Evolutionary conservation across 345 rosid genomes (phyloP), one percentile per base, ranked within the genome.

Genomic region (Populus euphratica): DNA sequence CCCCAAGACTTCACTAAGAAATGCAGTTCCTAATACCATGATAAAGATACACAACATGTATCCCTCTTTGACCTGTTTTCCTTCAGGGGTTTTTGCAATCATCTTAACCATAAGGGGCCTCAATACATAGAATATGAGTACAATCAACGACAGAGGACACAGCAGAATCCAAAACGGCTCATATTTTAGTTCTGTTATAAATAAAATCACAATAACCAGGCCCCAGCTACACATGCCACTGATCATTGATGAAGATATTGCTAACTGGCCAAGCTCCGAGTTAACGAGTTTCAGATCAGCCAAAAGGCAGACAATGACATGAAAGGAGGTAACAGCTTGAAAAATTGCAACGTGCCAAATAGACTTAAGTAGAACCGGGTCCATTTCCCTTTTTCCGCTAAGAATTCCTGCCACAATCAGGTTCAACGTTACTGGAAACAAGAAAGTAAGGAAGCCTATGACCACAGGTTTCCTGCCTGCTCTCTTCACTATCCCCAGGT

Each of bases 31-130:
- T 16, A 85, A 49, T 25, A 88, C 80, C 77, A 85, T 23, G 14
- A 81, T 38, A 3, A 87, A 70, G 68, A 87, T n/a, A n/a, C n/a
- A n/a, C n/a, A n/a, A n/a, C n/a, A n/a, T n/a, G n/a, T n/a, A n/a
- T n/a, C n/a, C n/a, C 2, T 84, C 61, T 62, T 79, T 82, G 1
- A 88, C 74, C 0, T 83, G 88, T 2, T 72, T 73, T 44, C 87
- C 89, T 38, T 81, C 82, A 0, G 81, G 16, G 2, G 77, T 73
- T 17, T 52, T 73, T n/a, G 21, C 8, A 41, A 41, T 54, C 81
- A 78, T 78, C 81, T 31, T 27, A 29, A 38, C 1, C 73, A 78
- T 66, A 1, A 73, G 14, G 14, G 81, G 81, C 68, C 72, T 73
- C 25, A 78, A 20, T 8, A 67, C 23, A 12, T 29, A 66, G 56